Evolutionary conservation across 2,329 filamentous ascomycete genomes (phyloP), one percentile per base, ranked within the genome.

Genomic region (Curvularia lunata): DNA sequence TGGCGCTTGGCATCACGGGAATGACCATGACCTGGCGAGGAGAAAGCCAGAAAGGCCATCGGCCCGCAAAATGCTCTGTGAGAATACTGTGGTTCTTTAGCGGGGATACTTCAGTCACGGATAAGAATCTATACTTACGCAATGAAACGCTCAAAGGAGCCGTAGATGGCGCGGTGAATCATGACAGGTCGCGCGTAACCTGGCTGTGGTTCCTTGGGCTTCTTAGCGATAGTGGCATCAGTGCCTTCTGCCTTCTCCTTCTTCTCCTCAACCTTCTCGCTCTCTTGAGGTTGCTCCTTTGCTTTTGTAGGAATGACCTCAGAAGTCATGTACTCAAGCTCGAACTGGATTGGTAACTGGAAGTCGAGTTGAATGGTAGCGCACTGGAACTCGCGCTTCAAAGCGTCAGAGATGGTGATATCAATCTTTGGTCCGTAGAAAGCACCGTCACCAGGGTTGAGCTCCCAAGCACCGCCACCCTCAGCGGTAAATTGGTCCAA

Each of bases 351-450:
- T 1, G 90, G 89, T 19, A 91, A 85, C 74, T 97, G 90, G 81
- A 96, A 96, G 76, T 96, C 92, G 53, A 96, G 86, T 80, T 98
- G 94, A 67, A 98, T 96, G 12, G 94, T 98, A 68, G 94, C 92
- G 72, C 91, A 96, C 78, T 96, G 91, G 81, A 88, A 91, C 59
- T 93, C 91, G 75, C 93, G 86, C 78, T 88, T 87, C 66, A 97
- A 82, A 45, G 91, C 91, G 78, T 97, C 94, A 50, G 88, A 89
- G 72, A 99, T 93, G 61, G 91, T 96, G 73, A 99, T 95, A 71
- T 99, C 95, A 69, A 98, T 97, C 86, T 99, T 99, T 50, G 95
- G 95, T 1, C 95, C 95, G 77, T 99, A 99, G 81, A 98, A 99
- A 52, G 95, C 95, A 74, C 95, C 95, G 70, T 99, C 95, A 56